Percentiles rank a stretch among this genome's conserved stretches.
Evolutionary conservation across 441 rosid species (phyloP).

Genomic region (Manihot esculenta): DNA sequence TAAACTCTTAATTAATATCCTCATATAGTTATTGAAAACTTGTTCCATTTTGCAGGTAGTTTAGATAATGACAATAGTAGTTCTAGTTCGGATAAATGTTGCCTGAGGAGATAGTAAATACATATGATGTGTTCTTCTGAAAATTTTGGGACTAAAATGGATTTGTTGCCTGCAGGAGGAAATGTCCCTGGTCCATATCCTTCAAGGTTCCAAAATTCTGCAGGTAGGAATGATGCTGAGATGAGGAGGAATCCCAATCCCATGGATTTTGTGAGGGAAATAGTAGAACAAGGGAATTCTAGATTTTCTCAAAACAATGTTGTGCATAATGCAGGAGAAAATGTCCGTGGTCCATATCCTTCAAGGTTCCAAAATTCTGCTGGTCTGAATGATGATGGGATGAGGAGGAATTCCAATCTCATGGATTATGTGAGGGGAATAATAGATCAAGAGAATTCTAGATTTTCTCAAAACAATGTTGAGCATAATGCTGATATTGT

Average conservation of each 20-base stretch:
- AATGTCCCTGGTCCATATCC: conserved; percentile 26
- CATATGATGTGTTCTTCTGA: no score
- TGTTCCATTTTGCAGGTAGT: conserved; percentile 21
- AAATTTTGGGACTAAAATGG: no score
- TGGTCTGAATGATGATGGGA: conserved; percentile 28
- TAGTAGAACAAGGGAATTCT: conserved; percentile 40
- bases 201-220: conserved; percentile 34
- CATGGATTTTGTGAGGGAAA: conserved; percentile 49
- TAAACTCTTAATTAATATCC: neutral
- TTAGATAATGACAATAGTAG: conserved; percentile 17
- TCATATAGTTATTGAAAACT: neutral
- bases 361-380: conserved; percentile 36
- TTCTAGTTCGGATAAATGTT: conserved; percentile 11
- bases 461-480: conserved; percentile 24
- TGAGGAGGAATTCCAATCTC: conserved; percentile 25
- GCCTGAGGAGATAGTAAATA: no score
- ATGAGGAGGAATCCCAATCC: conserved; percentile 26
- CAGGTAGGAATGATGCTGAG: conserved; percentile 30
- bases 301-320: conserved; percentile 27
- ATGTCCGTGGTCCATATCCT: conserved; percentile 26
- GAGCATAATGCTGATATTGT: conserved; percentile 63
- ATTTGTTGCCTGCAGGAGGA: no score
- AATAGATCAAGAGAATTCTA: conserved; percentile 41
- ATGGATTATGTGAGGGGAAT: conserved; percentile 50
- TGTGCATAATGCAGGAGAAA: conserved; percentile 43